Conservation (phyloP, 108 stramenopile species). For the Aureococcus anophagefferens region DNA sequence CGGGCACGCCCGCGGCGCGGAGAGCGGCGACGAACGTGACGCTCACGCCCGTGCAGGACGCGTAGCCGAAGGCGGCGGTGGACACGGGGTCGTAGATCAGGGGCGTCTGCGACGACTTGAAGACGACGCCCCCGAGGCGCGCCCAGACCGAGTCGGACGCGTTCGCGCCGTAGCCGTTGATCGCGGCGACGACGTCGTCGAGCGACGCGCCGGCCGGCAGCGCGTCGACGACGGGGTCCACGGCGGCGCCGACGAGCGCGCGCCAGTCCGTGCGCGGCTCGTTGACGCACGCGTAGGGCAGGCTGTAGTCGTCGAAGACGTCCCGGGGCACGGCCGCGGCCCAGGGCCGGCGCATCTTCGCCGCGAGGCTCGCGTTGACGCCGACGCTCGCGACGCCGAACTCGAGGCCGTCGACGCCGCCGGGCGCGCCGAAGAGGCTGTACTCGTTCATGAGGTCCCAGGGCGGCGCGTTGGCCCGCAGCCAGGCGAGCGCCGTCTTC, state of each 20-base stretch:
- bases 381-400: neutral
- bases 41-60: slow-evolving; percentile 67
- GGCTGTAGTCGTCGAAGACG: slow-evolving; percentile 66
- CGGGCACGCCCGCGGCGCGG: slow-evolving; percentile 58
- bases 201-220: neutral
- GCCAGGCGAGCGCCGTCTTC: neutral
- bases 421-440: neutral
- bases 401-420: neutral
- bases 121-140: slow-evolving; percentile 34
- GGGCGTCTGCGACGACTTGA: slow-evolving; percentile 59
- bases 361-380: neutral
- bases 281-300: slow-evolving; percentile 65
- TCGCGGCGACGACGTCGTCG: slow-evolving; percentile 35
- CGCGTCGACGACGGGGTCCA: neutral
- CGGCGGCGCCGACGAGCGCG: slow-evolving; percentile 23
- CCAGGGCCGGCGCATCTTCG: neutral
- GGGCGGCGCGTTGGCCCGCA: neutral
- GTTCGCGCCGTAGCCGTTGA: slow-evolving; percentile 36
- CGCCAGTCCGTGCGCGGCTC: slow-evolving; percentile 71
- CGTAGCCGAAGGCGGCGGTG: slow-evolving; percentile 65
- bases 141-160: neutral
- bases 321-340: slow-evolving; percentile 30
- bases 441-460: neutral
- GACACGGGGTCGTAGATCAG: slow-evolving; percentile 76
- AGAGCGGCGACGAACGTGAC: slow-evolving; percentile 57